These are phyloP conservation scores for Colletotrichum tropicicola DNA, from an alignment of 2,329 filamentous ascomycete species.

Conservation along the genomic window DNA sequence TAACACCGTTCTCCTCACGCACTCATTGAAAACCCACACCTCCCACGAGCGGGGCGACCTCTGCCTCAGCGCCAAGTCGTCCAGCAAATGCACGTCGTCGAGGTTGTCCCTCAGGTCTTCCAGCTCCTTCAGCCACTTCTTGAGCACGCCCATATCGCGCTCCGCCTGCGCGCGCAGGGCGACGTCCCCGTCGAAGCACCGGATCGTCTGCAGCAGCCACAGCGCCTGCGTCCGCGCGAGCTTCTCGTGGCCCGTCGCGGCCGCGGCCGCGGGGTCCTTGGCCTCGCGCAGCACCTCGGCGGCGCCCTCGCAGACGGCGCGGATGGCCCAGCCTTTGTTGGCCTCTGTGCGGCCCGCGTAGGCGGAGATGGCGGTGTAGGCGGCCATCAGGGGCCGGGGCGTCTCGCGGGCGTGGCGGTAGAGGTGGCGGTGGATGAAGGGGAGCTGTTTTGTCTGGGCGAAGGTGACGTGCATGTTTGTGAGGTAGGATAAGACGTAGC, in stretches of 20 bases:
- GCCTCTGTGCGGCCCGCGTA: constrained; percentile 46
- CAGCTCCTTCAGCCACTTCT: constrained; percentile 48
- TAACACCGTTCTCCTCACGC: constrained; percentile 48
- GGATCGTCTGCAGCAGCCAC: constrained; percentile 49
- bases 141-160: constrained; percentile 44
- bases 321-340: constrained; percentile 50
- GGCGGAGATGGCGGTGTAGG: constrained; percentile 49
- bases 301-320: constrained; percentile 47
- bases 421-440: constrained; percentile 53
- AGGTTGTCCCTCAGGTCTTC: constrained; percentile 43
- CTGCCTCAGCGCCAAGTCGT: constrained; percentile 36
- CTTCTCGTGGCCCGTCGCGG: constrained; percentile 44
- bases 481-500: constrained; percentile 43
- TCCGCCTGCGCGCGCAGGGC: constrained; percentile 50
- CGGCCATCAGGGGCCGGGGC: constrained; percentile 49
- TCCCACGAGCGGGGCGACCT: constrained; percentile 53
- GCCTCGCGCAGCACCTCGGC: constrained; percentile 42
- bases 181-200: constrained; percentile 54
- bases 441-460: constrained; percentile 45
- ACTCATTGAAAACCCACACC: constrained; percentile 55
- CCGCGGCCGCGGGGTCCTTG: background rate
- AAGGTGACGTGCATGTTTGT: constrained; percentile 44
- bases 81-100: constrained; percentile 37
- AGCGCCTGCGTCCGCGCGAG: constrained; percentile 54
- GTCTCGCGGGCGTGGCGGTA: constrained; percentile 46